Conservation (phyloP, 352 stramenopile species). For the Pythium utonaiense region DNA sequence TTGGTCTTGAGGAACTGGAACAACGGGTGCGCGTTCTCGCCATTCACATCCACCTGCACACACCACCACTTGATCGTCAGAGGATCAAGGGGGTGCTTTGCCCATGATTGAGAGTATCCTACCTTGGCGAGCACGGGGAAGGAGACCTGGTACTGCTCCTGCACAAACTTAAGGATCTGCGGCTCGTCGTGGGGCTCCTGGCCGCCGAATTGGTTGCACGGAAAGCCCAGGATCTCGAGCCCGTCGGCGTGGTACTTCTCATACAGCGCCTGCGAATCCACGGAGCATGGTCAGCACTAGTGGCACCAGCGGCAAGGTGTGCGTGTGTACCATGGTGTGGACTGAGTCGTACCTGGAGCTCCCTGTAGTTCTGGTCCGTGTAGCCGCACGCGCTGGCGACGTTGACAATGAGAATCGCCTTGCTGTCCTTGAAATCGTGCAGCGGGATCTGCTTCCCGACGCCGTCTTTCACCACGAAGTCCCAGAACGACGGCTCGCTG, state of each 20-base stretch:
- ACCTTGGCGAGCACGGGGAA: conserved; percentile 89
- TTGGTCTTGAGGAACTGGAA: conserved; percentile 90
- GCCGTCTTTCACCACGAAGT: conserved; percentile 56
- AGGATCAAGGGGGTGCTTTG: too few species aligned
- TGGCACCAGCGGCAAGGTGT: too few species aligned
- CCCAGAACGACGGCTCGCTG: conserved; percentile 38
- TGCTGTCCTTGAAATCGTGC: conserved; percentile 42
- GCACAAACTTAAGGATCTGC: conserved; percentile 76
- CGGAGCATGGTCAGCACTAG: too few species aligned
- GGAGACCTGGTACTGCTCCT: conserved; percentile 66
- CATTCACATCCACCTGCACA: conserved; percentile 92
- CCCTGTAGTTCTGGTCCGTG: conserved; percentile 79
- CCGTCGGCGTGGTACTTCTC: conserved; percentile 68
- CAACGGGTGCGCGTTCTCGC: conserved; percentile 72
- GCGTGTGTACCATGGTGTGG: not conserved
- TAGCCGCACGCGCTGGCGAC: conserved; percentile 79
- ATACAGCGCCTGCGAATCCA: conserved; percentile 45
- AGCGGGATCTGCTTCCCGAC: conserved; percentile 43
- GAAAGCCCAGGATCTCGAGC: conserved; percentile 91
- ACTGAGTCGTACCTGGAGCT: conserved; percentile 44
- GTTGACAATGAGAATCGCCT: conserved; percentile 79
- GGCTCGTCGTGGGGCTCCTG: conserved; percentile 80
- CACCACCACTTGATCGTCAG: not conserved
- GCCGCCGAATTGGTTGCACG: conserved; percentile 95
- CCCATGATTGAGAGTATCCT: not conserved